Evolutionary conservation across 2,329 filamentous ascomycete genomes (phyloP), one percentile per base, ranked within the genome.

Genomic region (Alternaria sp.): DNA sequence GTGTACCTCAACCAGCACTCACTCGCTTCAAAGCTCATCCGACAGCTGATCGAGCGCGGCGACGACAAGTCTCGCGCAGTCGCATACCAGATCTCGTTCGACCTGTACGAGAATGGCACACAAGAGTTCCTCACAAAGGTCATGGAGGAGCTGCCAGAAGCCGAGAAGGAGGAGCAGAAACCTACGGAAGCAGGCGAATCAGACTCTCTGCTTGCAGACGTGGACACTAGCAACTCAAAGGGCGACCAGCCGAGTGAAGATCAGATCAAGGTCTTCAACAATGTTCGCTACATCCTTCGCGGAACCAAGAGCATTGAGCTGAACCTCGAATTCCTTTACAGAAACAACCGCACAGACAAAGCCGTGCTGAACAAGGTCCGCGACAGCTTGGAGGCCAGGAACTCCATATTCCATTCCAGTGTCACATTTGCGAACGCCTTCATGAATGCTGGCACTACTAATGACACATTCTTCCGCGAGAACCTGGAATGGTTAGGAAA

Each of bases 401-500:
- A 97, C 81, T 98, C 94, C 32, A 99, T 99, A 69, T 98, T 98
- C 86, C 95, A 99, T 80, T 96, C 93, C 1, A 93, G 94, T 4
- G 93, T 99, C 57, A 98, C 95, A 0, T 95, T 99, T 74, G 95
- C 94, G 75, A 98, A 98, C 73, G 95, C 94, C 11, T 98, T 99
- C 78, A 99, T 99, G 95, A 96, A 99, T 77, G 94, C 96, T 54
- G 96, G 95, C 60, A 99, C 95, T 0, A 97, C 94, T 0, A 95
- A 97, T 72, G 95, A 99, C 81, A 96, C 94, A 74, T 99, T 99
- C 82, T 98, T 99, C 88, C 88, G 96, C 7, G 93, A 98, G 75
- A 99, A 99, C 76, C 82, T 99, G 24, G 95, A 99, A 68, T 99
- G 95, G 95, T 83, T 99, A 4, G 94, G 94, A 62, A 99, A 98